phyloP scores from a whole-genome alignment of 305 asterid species.

The Fraxinus albicans region DNA sequence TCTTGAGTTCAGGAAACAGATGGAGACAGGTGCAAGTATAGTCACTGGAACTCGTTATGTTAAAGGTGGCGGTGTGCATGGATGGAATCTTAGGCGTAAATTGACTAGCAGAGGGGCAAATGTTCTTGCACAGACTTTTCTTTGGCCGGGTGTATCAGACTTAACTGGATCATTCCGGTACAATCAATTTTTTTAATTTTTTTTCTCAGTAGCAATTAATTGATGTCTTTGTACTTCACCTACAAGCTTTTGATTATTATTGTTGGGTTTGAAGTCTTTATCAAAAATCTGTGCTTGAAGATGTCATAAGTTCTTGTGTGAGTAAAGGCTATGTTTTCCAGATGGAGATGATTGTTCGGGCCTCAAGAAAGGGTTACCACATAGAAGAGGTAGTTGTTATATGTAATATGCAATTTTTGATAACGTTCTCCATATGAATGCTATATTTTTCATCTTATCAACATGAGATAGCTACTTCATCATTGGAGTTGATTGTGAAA shows the following conservation, averaged over 20 bases:
- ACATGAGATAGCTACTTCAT: not conserved
- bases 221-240: too few species aligned
- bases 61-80: slow-evolving; percentile 92
- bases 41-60: slow-evolving; percentile 98
- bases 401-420: not conserved
- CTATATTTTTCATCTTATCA: slow-evolving; percentile 15
- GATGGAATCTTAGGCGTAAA: slow-evolving; percentile 97
- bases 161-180: too few species aligned
- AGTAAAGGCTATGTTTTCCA: slow-evolving; percentile 97
- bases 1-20: slow-evolving; percentile 70
- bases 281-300: too few species aligned
- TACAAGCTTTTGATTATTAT: too few species aligned
- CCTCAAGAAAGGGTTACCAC: slow-evolving; percentile 28
- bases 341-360: slow-evolving; percentile 98
- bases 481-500: not conserved
- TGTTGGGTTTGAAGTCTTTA: too few species aligned
- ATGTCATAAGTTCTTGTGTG: slow-evolving; percentile 33
- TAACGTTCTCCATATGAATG: not conserved
- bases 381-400: slow-evolving; percentile 74
- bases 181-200: too few species aligned
- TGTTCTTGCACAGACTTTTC: too few species aligned
- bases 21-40: slow-evolving; percentile 85
- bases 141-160: too few species aligned
- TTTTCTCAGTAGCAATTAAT: too few species aligned
- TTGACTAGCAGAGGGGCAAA: too few species aligned